phyloP scores from a whole-genome alignment of 1,139 yeast genomes.

The Sporopachydermia cereana region DNA sequence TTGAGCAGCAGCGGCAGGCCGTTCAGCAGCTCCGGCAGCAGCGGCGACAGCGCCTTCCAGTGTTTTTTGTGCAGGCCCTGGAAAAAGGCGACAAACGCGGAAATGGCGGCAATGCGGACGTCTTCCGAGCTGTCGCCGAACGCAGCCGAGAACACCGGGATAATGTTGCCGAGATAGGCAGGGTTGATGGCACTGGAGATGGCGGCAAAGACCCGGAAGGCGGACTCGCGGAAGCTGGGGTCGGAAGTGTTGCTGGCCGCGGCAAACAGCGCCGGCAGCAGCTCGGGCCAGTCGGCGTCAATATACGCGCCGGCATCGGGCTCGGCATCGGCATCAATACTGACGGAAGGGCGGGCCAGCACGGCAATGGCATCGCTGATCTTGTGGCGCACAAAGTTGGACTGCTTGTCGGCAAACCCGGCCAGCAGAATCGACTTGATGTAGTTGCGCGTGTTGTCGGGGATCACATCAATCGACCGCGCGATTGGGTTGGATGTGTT shows the following conservation, averaged over 20 bases:
- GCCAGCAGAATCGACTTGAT: slow-evolving; percentile 55
- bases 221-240: slow-evolving; percentile 75
- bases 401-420: slow-evolving; percentile 59
- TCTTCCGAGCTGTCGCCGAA: slow-evolving; percentile 69
- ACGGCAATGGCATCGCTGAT: slow-evolving; percentile 91
- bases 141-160: slow-evolving; percentile 67
- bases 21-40: slow-evolving; percentile 74
- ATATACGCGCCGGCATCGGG: not conserved
- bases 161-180: slow-evolving; percentile 40
- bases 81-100: slow-evolving; percentile 87
- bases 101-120: slow-evolving; percentile 84
- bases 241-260: slow-evolving; percentile 53
- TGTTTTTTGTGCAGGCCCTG: slow-evolving; percentile 63
- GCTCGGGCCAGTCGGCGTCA: slow-evolving; percentile 59
- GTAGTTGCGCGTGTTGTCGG: slow-evolving; percentile 46
- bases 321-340: slow-evolving; percentile 14
- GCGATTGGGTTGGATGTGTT: slow-evolving; percentile 51
- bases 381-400: slow-evolving; percentile 75
- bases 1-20: slow-evolving; percentile 78
- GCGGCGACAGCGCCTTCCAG: slow-evolving; percentile 67
- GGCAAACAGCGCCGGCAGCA: slow-evolving; percentile 57
- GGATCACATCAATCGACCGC: slow-evolving; percentile 63
- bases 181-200: slow-evolving; percentile 70
- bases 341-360: slow-evolving; percentile 56
- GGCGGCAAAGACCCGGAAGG: slow-evolving; percentile 78